Conservation (phyloP, 2,329 filamentous ascomycete species). For the Coniochaeta ligniaria region DNA sequence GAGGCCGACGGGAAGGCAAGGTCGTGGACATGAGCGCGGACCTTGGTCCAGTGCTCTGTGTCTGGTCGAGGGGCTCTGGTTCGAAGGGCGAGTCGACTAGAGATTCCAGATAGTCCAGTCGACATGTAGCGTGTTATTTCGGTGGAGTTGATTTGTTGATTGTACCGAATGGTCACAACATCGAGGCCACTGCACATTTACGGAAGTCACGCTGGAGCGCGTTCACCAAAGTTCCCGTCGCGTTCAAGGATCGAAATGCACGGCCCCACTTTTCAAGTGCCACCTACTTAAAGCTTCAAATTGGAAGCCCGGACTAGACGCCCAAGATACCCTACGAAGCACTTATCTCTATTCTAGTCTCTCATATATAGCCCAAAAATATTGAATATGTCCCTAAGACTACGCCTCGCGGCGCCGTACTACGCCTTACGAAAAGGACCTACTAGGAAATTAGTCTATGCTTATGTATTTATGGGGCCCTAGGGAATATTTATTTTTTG, state of each 20-base stretch:
- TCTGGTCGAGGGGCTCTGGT: constrained; percentile 8
- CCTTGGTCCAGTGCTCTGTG: background rate
- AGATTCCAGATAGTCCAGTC: constrained; percentile 9
- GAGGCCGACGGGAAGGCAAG: background rate
- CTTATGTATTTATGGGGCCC: too few relatives aligned
- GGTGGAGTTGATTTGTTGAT: constrained; percentile 1
- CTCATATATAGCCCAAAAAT: too few relatives aligned
- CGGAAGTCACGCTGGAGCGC: background rate
- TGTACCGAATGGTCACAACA: background rate
- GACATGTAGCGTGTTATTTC: constrained; percentile 15
- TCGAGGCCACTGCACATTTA: background rate
- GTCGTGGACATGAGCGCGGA: constrained; percentile 2
- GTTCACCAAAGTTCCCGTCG: background rate
- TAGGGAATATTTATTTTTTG: too few relatives aligned
- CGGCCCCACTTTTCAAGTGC: background rate
- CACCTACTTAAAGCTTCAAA: background rate
- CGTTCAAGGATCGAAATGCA: background rate
- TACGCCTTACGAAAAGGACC: too few relatives aligned
- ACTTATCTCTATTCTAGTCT: too few relatives aligned
- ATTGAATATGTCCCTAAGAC: too few relatives aligned
- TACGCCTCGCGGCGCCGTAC: too few relatives aligned
- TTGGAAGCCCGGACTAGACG: too few relatives aligned
- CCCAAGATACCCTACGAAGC: too few relatives aligned
- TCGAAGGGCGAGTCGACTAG: constrained; percentile 10
- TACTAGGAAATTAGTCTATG: too few relatives aligned